Conservation (phyloP, 1,284 basidiomycete species). For the Afroboletus lepidellus region DNA sequence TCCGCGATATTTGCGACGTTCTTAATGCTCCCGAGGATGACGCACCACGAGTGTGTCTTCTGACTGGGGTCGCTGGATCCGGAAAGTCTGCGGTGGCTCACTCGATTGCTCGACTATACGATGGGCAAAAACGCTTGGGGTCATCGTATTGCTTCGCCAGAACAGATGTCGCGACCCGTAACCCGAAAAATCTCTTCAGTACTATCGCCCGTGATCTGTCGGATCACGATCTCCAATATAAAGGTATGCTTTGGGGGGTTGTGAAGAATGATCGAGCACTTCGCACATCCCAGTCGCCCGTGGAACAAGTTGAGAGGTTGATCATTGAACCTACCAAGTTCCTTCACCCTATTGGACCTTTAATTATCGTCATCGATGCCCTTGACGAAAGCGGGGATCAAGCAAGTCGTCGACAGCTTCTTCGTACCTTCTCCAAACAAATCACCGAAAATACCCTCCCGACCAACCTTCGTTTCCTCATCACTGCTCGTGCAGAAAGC, state of each 20-base stretch:
- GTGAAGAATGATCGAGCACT: background rate
- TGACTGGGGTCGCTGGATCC: background rate
- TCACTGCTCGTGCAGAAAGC: background rate
- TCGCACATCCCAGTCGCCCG: background rate
- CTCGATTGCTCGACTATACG: background rate
- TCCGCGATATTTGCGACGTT: background rate
- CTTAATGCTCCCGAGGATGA: background rate
- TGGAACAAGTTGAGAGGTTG: background rate
- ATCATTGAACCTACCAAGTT: background rate
- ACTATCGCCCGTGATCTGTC: background rate
- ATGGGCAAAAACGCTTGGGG: background rate
- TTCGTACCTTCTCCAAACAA: background rate
- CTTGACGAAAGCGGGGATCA: conserved; percentile 11
- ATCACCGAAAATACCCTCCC: background rate
- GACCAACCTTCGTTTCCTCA: background rate
- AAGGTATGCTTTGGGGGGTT: background rate
- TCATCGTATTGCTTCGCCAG: conserved; percentile 9
- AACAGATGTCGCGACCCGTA: background rate
- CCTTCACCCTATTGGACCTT: background rate
- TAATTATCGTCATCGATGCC: conserved; percentile 11
- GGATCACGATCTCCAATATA: conserved; percentile 3
- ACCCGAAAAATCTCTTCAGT: conserved; percentile 6
- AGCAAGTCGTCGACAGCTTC: background rate
- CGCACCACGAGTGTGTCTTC: background rate
- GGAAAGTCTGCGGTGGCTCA: background rate